Base-by-base conservation (phyloP, 2,329 filamentous ascomycete genomes). In the Cyphellophora attinorum region DNA sequence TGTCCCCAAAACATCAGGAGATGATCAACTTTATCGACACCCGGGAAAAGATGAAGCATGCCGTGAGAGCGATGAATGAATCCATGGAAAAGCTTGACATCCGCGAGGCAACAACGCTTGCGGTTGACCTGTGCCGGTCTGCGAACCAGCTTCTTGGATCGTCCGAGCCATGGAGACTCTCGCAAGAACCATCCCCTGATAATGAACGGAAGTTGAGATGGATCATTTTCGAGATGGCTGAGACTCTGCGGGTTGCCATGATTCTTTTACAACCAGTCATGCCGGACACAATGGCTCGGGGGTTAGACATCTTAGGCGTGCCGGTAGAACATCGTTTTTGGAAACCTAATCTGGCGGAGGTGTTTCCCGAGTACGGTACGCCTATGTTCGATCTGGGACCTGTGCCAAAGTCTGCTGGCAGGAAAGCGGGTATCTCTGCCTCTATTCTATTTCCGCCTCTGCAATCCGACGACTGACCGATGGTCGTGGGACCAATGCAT, bases 221-320 rank as follows among this genome's bases (percentile, higher is more conserved):
- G 47, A 69, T 72, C 23, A 67, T 98, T 17, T 95, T 75, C 55
- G 68, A 81, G 28, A 67, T 70, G 28, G 73, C 79, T 6, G 91
- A 98, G 59, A 73, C 81, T 4, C 56, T 95, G 30, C 80, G 91
- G 23, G 74, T 95, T 15, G 66, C 70, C 1, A 85, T 79, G 11
- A 94, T 98, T 47, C 65, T 96, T 30, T 64, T 98, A 29, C 88
- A 94, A 57, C 86, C 91, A 1, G 84, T 88, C 52, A 93, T 98
- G 72, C 91, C 91, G 0, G 67, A 64, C 27, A 93, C 93, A 57
- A 73, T 85, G 30, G 59, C 61, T 8, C 63, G 74, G 45, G 59
- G 95, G 19, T 70, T 98, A 1, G 81, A 94, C 54, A 72, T 80
- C 50, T 64, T 98, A 6, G 80, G 82, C 1, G 86, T 98, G 14